A percentile compares a stretch with the other conserved stretches of the same genome.
Conservation (phyloP, 495 filamentous ascomycete species). For the Penicillium desertorum region DNA sequence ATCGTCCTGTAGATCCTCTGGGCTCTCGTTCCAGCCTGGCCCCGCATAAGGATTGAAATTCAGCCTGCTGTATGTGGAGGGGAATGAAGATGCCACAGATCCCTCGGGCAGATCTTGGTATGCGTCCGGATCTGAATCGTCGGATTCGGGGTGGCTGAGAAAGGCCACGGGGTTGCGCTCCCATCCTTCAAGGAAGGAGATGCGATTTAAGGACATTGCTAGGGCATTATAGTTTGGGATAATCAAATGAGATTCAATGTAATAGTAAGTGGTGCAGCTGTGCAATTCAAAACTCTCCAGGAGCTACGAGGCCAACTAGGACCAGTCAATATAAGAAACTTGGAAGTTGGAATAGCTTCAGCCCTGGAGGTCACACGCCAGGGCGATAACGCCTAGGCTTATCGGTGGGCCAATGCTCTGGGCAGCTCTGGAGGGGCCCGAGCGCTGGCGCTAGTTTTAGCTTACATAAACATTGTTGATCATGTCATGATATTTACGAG, state of each 20-base stretch:
- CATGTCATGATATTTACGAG: too few relatives aligned
- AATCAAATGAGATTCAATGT: neutral
- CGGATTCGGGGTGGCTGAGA: constrained; percentile 24
- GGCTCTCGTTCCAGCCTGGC: constrained; percentile 39
- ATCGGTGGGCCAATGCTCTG: too few relatives aligned
- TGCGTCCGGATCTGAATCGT: constrained; percentile 15
- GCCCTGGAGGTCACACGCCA: too few relatives aligned
- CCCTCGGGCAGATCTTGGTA: constrained; percentile 40
- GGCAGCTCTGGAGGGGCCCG: too few relatives aligned
- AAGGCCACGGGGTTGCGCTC: constrained; percentile 42
- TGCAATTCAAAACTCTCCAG: neutral
- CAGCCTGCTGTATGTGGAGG: constrained; percentile 41
- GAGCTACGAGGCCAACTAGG: neutral
- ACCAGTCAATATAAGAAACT: neutral
- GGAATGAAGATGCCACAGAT: constrained; percentile 44
- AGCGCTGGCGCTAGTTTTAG: too few relatives aligned
- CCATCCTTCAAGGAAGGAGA: constrained; percentile 48
- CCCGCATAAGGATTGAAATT: constrained; percentile 50
- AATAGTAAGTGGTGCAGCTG: too few relatives aligned
- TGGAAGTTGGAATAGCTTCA: neutral
- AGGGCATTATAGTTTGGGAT: neutral
- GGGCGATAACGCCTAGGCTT: too few relatives aligned
- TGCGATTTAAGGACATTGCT: constrained; percentile 35
- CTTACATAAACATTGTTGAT: too few relatives aligned
- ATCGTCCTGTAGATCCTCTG: constrained; percentile 35